Base-by-base conservation (phyloP, 2,329 filamentous ascomycete species). In the Fusarium subtropicale region DNA sequence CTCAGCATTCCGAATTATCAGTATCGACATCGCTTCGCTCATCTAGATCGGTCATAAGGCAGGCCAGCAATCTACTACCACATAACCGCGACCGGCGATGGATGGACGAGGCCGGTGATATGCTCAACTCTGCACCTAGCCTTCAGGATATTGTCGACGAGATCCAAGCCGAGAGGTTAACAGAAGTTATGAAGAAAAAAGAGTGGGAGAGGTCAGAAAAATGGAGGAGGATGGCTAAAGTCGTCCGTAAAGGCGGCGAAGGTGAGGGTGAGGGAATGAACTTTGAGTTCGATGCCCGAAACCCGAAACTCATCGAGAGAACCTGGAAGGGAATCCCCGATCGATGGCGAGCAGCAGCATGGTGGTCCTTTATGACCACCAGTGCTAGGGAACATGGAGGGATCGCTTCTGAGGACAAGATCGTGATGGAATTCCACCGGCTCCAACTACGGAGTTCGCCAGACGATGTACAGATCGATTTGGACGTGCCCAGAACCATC, bases 271-370 rank as follows among this genome's bases (percentile, higher is more conserved):
- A 86, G 74, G 88, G 88, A 50, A 82, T 87, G 76, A 88, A 88
- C 57, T 89, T 88, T 80, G 81, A 88, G 65, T 98, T 98, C 76
- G 94, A 97, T 79, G 87, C 88, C 38, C 89, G 86, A 68, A 92
- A 91, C 77, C 86, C 92, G n/a, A 94, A 97, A 78, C 84, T 99
- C 44, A 90, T 97, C 61, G 91, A 94, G 71, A 88, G 96, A 58
- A 97, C 94, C 2, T 99, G 96, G 96, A 99, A 99, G 78, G 96
- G 96, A 31, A 97, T 99, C 68, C 96, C 96, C 0, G 96, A 99
- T 79, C 90, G 93, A 67, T 99, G 96, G 96, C 91, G 96, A 53
- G 88, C 91, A 33, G 91, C 93, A 2, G 96, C 95, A 3, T 99
- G 96, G 96, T 95, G 95, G 81, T 93, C 94, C 6, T 99, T 99